phyloP scores from a whole-genome alignment of 1,284 basidiomycete genomes.

The Apiotrichum siamense region DNA sequence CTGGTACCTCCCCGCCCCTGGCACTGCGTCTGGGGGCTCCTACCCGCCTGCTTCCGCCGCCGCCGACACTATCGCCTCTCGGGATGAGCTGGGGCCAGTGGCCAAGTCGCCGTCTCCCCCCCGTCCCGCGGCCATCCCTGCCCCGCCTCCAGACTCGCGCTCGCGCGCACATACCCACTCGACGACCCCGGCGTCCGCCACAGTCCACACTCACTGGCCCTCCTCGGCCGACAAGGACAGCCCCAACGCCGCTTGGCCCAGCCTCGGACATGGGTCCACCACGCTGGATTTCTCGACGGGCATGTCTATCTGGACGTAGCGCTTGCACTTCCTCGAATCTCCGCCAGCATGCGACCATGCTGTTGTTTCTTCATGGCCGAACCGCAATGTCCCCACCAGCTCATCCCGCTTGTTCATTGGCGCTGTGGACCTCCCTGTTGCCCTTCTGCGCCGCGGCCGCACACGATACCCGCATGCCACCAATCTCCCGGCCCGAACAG shows the following conservation, averaged over 20 bases:
- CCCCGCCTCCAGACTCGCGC: too few relatives aligned
- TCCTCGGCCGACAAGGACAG: neutral
- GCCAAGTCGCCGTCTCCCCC: too few relatives aligned
- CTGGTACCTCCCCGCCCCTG: too few relatives aligned
- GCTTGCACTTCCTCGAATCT: neutral
- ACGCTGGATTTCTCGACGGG: slow-evolving; percentile 31
- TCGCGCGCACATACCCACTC: too few relatives aligned
- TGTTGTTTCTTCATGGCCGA: neutral
- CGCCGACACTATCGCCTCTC: too few relatives aligned
- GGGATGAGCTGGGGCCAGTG: too few relatives aligned
- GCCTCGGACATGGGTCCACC: neutral
- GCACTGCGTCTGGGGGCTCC: too few relatives aligned
- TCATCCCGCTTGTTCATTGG: neutral
- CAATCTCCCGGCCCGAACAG: too few relatives aligned
- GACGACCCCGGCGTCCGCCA: neutral
- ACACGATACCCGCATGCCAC: neutral
- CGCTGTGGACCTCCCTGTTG: neutral
- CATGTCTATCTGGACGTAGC: slow-evolving; percentile 30
- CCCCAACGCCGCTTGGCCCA: neutral
- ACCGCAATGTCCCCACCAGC: neutral
- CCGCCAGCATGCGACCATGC: too few relatives aligned
- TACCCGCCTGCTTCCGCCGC: too few relatives aligned
- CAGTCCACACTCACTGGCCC: neutral
- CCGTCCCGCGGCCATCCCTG: too few relatives aligned
- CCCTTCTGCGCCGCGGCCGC: neutral